Base-by-base conservation (phyloP, 2,329 filamentous ascomycete species). In the Penicillium sp. region DNA sequence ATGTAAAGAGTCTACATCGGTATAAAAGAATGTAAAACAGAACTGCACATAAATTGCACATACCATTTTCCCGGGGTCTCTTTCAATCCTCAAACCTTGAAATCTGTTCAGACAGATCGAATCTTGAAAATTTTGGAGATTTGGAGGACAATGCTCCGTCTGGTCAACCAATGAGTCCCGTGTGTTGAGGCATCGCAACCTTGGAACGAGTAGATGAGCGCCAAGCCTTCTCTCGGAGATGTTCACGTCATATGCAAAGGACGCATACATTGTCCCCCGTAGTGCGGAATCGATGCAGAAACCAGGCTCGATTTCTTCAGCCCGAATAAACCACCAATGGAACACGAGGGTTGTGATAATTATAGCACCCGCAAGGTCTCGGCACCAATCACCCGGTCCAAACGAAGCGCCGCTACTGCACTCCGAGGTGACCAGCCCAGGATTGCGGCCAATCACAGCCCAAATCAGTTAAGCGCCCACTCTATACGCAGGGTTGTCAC, bases 381-480 rank as follows among this genome's bases (percentile, higher is more conserved):
- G 14, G 9, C 27, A 31, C 62, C 55, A 65, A 64, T 64, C 56
- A 63, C 16, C 22, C 10, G 1, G 13, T 10, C 11, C 24, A 6
- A 22, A 52, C 36, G 60, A 62, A 56, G 62, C 63, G 63, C 63
- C 57, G 55, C 50, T 59, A 53, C 55, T 65, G 58, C 57, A 60
- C 48, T 14, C 53, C 52, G 44, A 54, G 48, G 53, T 56, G 22
- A 43, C 54, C 49, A 54, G 59, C 55, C 56, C 56, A 59, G 49
- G 36, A 43, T 49, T 24, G 22, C 34, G 49, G 50, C 64, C 65
- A 65, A 63, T 65, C 64, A 63, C 51, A 56, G 22, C 55, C 55
- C 32, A 47, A 55, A 59, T 29, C 29, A 48, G 47, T 61, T 71
- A 71, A 67, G 62, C 70, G 70, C 70, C 68, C 55, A 55, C 63